Base-by-base conservation (phyloP, 2,329 filamentous ascomycete species). In the Aspergillus terreus region DNA sequence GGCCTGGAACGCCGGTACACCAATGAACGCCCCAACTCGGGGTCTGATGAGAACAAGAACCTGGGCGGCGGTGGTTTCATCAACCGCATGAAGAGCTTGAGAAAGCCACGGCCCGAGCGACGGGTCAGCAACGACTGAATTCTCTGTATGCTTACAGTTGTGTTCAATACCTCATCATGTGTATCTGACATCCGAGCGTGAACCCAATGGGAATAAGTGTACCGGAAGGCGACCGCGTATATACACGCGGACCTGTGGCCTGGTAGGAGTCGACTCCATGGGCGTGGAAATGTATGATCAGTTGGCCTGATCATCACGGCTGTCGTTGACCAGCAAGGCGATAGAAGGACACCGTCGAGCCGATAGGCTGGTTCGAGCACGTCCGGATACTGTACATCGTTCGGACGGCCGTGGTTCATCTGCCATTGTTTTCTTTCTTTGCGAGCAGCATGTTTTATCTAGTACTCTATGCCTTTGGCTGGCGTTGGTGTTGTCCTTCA, bases 81-180 rank as follows among this genome's bases (percentile, higher is more conserved):
- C 55, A 88, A 82, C 47, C 82, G 90, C 49, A 89, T 94, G 75
- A 91, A 89, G 80, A 90, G 86, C 71, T 74, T 94, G 71, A 92
- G 85, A 58, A 78, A 82, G 61, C 63, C 68, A 3, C 67, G 71
- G 33, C 72, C 72, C 3, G 72, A 74, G 58, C 64, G 72, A 51
- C 67, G 71, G 35, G 60, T 65, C 46, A 69, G 62, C 47, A 62
- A 67, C 43, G 64, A 67, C 35, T 63, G 59, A 63, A 50, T 43
- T 36, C 30, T 42, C 40, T 32, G 32, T 41, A 25, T 11, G 35
- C 15, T 38, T 38, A 38, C 12, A 38, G 11, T 52, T 43, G 38
- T 46, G 44, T 25, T 40, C 25, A 30, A 36, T 21, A 45, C 14
- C 17, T 12, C 40, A 42, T 30, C 19, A 23, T 30, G 23, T 23